Base-by-base conservation (phyloP, 345 rosid genomes). In the Sisymbrium altissimum region DNA sequence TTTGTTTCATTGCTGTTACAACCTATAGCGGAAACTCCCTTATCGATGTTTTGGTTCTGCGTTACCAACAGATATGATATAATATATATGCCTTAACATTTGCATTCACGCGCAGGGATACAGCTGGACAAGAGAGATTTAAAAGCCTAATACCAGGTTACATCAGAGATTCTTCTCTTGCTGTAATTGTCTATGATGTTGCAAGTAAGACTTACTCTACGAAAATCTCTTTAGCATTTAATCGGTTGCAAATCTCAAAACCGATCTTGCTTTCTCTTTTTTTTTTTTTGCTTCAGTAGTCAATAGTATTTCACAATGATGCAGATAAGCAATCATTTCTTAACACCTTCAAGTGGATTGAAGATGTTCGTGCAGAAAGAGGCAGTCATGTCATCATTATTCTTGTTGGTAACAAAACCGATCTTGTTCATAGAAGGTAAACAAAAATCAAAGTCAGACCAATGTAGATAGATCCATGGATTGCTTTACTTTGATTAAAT, bases 111-210 rank as follows among this genome's bases (percentile, higher is more conserved):
- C 12, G 33, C 78, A 92, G 96, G 96, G 97, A 92, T 71, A 90
- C 96, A 19, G 95, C 98, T 21, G 96, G 98, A 35, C 94, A 92
- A 74, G 98, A 90, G 87, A 86, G 96, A 68, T 92, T 92, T 66
- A 78, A 96, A 78, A 92, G 94, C 79, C 82, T 89, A 10, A 88
- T 92, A 64, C 91, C 96, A 7, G 88, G 96, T 79, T 90, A 90
- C 57, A 92, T 90, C 27, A 78, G 92, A 80, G 95, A 88, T 83
- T 92, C 96, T 70, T 88, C 95, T 57, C 95, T 89, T 63, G 98
- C 96, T 56, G 90, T 92, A 44, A 86, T 90, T 38, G 96, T 84
- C 64, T 90, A 90, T 78, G 98, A 92, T 72, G 98, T 92, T n/a
- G 83, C 96, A 1, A 88, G 96, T 88, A 59, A 84, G 89, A 66